These are phyloP conservation scores for Trypanosoma cruzi DNA, from an alignment of 208 protist species.

Conservation along the genomic window DNA sequence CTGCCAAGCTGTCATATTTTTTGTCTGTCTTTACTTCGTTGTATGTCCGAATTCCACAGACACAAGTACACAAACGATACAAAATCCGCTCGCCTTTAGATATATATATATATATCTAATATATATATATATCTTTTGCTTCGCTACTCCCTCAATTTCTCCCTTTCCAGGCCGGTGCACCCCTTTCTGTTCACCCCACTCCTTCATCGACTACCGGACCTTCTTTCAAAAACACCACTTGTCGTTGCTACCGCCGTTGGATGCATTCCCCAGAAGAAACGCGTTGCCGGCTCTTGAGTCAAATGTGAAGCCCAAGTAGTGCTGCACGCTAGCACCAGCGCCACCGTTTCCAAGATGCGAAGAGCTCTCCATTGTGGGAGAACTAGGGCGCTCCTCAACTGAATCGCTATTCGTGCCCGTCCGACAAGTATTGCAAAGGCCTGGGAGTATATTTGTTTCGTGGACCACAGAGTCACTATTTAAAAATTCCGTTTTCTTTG, in stretches of 20 bases:
- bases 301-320: conserved; percentile 33
- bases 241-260: neutral
- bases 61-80: neutral
- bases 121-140: neutral
- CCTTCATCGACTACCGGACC: neutral
- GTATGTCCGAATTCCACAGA: neutral
- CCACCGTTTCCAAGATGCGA: neutral
- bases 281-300: conserved; percentile 6
- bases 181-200: neutral
- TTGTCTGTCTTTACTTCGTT: neutral
- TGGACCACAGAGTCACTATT: neutral
- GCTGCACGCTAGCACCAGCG: conserved; percentile 16
- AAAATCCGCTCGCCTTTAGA: too few species aligned
- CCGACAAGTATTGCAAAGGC: too few species aligned
- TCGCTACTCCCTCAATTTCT: neutral
- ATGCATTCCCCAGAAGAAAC: conserved; percentile 11
- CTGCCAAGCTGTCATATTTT: neutral
- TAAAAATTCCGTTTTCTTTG: neutral
- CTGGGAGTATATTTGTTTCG: neutral
- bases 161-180: neutral
- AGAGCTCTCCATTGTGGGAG: neutral
- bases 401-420: neutral
- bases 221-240: neutral
- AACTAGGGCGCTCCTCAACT: neutral
- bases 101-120: too few species aligned